Base-by-base conservation (phyloP, 2,329 filamentous ascomycete genomes). In the Alternaria arbusti region DNA sequence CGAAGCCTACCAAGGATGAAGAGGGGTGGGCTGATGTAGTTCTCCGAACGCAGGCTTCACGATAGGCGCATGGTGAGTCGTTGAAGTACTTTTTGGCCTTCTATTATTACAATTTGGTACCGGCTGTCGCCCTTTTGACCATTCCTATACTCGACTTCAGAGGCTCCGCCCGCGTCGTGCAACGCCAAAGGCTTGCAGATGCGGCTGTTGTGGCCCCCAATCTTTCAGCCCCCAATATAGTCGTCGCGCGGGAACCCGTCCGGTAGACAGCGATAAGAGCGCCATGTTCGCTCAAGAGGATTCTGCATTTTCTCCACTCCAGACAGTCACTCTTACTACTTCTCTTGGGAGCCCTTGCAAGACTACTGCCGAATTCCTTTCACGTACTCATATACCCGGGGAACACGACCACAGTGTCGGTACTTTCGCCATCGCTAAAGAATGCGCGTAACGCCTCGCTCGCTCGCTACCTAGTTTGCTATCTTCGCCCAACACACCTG, bases 181-280 rank as follows among this genome's bases (percentile, higher is more conserved):
- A 36, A 56, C 28, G 10, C 50, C 20, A 40, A 23, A 52, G 47
- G 46, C 43, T 57, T 52, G 50, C 20, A 52, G 11, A 23, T 55
- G 46, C 55, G 36, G 54, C 47, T 58, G 17, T 23, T 55, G 20
- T 40, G 62, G 59, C 62, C 62, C 52, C 62, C 59, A 49, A 51
- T 23, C 23, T 59, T 63, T 56, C 59, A 62, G 59, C 63, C 63
- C 55, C 59, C 63, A 65, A 63, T 47, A 23, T 22, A 30, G 28
- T 20, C 26, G 17, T 23, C 13, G 28, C 32, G 44, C 59, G 45
- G 59, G 17, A 40, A 56, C 30, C 9, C 22, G n/a, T 13, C 26
- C 23, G n/a, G 12, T 9, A 25, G n/a, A 15, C 26, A 30, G 17
- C 30, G 54, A 56, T 58, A 58, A 61, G 54, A 50, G 20, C 26